Percentiles rank a stretch among this genome's conserved stretches.
Evolutionary conservation across 192 early-diverging fungal species (phyloP).

Genomic region (Linderina pennispora): DNA sequence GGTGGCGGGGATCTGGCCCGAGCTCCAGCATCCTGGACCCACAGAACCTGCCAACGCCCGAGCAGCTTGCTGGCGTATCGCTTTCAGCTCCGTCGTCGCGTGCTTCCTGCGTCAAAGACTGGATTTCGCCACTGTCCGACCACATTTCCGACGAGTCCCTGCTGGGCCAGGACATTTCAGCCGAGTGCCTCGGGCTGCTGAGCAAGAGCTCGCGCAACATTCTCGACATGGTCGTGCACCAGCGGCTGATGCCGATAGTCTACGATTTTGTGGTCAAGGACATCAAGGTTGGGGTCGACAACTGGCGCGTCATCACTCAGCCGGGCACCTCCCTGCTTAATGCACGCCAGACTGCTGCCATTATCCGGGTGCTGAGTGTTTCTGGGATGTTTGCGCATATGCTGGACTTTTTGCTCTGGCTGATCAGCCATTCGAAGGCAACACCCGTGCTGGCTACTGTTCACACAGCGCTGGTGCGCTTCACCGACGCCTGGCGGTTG

Average conservation of each 20-base stretch:
- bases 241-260: slow-evolving; percentile 30
- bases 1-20: slow-evolving; percentile 29
- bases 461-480: slow-evolving; percentile 18
- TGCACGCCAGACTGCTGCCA: slow-evolving; percentile 52
- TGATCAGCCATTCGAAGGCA: slow-evolving; percentile 18
- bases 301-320: slow-evolving; percentile 73
- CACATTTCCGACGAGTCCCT: slow-evolving; percentile 8
- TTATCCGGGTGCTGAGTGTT: slow-evolving; percentile 13
- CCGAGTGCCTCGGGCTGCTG: neutral
- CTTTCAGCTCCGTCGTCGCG: slow-evolving; percentile 9
- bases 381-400: slow-evolving; percentile 10
- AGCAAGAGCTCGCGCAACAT: slow-evolving; percentile 9
- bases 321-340: slow-evolving; percentile 74
- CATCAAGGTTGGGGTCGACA: slow-evolving; percentile 51
- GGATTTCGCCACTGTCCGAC: slow-evolving; percentile 28
- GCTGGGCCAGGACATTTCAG: slow-evolving; percentile 5
- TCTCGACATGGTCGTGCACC: slow-evolving; percentile 16
- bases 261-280: slow-evolving; percentile 44
- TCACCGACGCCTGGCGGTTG: slow-evolving; percentile 12
- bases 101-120: slow-evolving; percentile 19
- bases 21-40: slow-evolving; percentile 3
- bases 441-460: slow-evolving; percentile 4
- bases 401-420: slow-evolving; percentile 38
- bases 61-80: slow-evolving; percentile 4
- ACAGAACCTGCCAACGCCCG: slow-evolving; percentile 5